phyloP scores from a whole-genome alignment of 192 early-diverging fungal species.

The Backusella liffmaniae region DNA sequence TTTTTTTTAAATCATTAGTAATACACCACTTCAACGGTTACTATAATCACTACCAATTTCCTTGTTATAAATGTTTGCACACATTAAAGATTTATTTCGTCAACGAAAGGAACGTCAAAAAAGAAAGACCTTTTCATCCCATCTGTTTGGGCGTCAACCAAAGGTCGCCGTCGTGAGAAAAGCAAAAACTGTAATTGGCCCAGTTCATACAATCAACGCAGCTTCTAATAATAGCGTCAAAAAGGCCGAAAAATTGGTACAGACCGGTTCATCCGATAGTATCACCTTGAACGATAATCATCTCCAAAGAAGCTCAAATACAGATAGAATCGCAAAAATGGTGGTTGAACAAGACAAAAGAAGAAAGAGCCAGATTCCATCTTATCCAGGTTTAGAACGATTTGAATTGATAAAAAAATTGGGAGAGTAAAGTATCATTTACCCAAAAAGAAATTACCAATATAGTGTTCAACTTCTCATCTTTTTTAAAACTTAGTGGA shows the following conservation, averaged over 20 bases:
- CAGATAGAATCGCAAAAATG: neutral
- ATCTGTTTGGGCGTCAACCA: neutral
- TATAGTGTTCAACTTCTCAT: neutral
- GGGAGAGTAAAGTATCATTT: conserved; percentile 59
- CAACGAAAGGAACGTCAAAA: conserved; percentile 12
- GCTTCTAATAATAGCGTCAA: neutral
- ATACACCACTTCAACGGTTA: neutral
- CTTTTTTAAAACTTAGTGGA: conserved; percentile 53
- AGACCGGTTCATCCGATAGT: conserved; percentile 3
- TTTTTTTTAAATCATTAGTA: neutral
- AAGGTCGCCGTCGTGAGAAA: neutral
- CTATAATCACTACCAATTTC: neutral
- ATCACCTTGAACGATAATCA: neutral
- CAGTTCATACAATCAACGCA: neutral
- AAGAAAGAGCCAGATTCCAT: neutral
- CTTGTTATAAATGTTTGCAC: neutral
- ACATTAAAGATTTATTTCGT: conserved; percentile 17
- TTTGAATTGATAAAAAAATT: conserved; percentile 60
- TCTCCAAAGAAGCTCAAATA: neutral
- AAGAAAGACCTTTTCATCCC: neutral
- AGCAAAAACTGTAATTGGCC: neutral
- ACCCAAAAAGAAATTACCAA: neutral
- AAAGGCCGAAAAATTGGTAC: conserved; percentile 3
- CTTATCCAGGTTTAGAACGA: conserved; percentile 58
- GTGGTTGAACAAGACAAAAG: conserved; percentile 19